phyloP scores from a whole-genome alignment of 2,329 filamentous ascomycete species.

The Pseudohalonectria lignicola region DNA sequence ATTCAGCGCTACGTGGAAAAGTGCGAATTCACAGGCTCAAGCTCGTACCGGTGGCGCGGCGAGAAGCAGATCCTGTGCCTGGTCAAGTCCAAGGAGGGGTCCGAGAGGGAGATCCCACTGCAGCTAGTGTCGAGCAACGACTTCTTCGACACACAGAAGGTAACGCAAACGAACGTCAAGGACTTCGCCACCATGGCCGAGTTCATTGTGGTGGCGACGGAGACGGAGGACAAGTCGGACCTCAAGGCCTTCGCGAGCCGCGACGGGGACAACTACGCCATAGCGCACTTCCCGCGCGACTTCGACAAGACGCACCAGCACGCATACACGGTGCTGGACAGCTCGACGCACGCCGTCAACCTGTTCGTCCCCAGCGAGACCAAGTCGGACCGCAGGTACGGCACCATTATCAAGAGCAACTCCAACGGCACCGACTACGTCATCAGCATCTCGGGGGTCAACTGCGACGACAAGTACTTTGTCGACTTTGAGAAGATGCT shows the following conservation, averaged over 20 bases:
- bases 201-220: conserved; percentile 81
- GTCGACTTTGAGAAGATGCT: conserved; percentile 96
- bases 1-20: conserved; percentile 64
- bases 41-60: conserved; percentile 40
- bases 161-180: conserved; percentile 60
- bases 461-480: conserved; percentile 64
- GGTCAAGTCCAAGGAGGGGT: conserved; percentile 52
- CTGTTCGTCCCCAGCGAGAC: conserved; percentile 78
- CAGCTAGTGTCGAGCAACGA: conserved; percentile 69
- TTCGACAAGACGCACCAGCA: conserved; percentile 69
- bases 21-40: conserved; percentile 75
- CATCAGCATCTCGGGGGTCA: conserved; percentile 69
- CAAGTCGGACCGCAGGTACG: conserved; percentile 55
- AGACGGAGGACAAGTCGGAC: conserved; percentile 55
- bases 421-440: conserved; percentile 96
- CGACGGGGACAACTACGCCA: conserved; percentile 72
- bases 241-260: conserved; percentile 74
- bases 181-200: conserved; percentile 93
- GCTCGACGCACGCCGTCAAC: conserved; percentile 88
- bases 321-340: conserved; percentile 88
- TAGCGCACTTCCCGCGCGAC: conserved; percentile 76
- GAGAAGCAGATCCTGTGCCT: conserved; percentile 49
- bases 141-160: conserved; percentile 58
- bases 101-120: conserved; percentile 50
- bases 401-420: conserved; percentile 93